A percentile compares a stretch with the other conserved stretches of the same genome.
Conservation (phyloP, 768 basidiomycete genomes). For the Gloeopeniophorella convolvens region DNA sequence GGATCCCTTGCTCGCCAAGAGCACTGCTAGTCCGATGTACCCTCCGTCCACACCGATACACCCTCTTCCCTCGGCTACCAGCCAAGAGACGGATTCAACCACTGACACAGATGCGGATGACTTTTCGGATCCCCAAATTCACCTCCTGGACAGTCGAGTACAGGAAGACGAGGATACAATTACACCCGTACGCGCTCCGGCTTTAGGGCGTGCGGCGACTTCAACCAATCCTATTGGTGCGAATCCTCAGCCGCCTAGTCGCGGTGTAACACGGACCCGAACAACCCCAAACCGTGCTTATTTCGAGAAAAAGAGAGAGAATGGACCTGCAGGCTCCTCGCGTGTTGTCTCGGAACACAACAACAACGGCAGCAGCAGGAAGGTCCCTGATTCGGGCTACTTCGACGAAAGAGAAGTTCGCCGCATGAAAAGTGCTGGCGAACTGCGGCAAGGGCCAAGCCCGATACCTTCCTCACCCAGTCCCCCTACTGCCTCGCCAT, state of each 20-base stretch:
- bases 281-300: constrained; percentile 57
- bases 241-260: constrained; percentile 20
- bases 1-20: constrained; percentile 69
- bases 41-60: constrained; percentile 61
- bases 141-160: constrained; percentile 30
- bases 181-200: constrained; percentile 52
- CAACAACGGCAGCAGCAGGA: background rate
- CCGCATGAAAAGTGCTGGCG: constrained; percentile 80
- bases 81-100: constrained; percentile 39
- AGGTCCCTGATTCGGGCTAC: constrained; percentile 36
- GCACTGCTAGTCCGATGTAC: constrained; percentile 52
- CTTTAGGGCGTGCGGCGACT: constrained; percentile 46
- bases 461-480: constrained; percentile 21
- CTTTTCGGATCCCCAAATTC: constrained; percentile 43
- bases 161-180: constrained; percentile 75
- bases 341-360: constrained; percentile 6
- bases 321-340: constrained; percentile 2
- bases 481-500: constrained; percentile 30
- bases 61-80: constrained; percentile 42
- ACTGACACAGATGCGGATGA: constrained; percentile 52
- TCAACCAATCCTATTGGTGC: constrained; percentile 35
- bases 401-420: constrained; percentile 25
- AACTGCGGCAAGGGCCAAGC: constrained; percentile 49
- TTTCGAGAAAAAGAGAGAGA: constrained; percentile 27
- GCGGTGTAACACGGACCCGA: constrained; percentile 50